Percentiles rank a stretch among this genome's conserved stretches.
These are phyloP conservation scores for Penicillium sp. DNA, from an alignment of 2,329 filamentous ascomycete species.

Conservation along the genomic window DNA sequence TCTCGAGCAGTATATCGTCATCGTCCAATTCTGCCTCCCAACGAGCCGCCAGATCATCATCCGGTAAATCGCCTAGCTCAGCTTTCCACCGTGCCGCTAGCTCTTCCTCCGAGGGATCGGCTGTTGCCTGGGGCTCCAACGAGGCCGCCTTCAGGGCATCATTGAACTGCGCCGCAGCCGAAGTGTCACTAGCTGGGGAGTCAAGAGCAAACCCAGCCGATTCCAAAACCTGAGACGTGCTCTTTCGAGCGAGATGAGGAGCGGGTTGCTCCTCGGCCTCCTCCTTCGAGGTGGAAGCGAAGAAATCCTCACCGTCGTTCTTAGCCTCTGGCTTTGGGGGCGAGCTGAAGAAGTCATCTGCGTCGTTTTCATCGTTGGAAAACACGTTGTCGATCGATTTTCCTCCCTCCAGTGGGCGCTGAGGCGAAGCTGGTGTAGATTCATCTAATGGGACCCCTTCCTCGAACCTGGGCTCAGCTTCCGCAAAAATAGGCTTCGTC, in stretches of 20 bases:
- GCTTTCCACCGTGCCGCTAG: constrained; percentile 80
- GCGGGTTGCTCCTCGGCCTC: constrained; percentile 13
- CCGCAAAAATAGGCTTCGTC: constrained; percentile 40
- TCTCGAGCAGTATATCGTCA: constrained; percentile 81
- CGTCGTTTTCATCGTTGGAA: constrained; percentile 40
- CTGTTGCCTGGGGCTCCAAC: constrained; percentile 8
- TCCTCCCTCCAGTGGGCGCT: constrained; percentile 27
- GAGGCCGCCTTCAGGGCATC: constrained; percentile 23
- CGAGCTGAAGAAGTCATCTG: constrained; percentile 38
- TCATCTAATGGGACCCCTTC: constrained; percentile 63
- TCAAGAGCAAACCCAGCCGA: constrained; percentile 43
- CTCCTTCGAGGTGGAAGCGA: constrained; percentile 27
- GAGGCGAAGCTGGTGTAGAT: constrained; percentile 25
- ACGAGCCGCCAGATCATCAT: constrained; percentile 71
- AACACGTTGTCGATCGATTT: constrained; percentile 33
- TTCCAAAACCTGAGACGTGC: constrained; percentile 64
- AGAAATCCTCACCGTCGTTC: constrained; percentile 26
- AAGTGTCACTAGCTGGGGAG: constrained; percentile 28
- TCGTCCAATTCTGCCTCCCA: constrained; percentile 55
- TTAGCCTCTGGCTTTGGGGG: neutral
- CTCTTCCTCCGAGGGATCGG: constrained; percentile 53
- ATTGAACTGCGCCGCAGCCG: constrained; percentile 30
- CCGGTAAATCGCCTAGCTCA: constrained; percentile 62
- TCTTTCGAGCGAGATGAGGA: constrained; percentile 61
- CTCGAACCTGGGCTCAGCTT: constrained; percentile 61